These are phyloP conservation scores for Leucocoprinus leucothites DNA, from an alignment of 768 basidiomycete species.

Conservation along the genomic window DNA sequence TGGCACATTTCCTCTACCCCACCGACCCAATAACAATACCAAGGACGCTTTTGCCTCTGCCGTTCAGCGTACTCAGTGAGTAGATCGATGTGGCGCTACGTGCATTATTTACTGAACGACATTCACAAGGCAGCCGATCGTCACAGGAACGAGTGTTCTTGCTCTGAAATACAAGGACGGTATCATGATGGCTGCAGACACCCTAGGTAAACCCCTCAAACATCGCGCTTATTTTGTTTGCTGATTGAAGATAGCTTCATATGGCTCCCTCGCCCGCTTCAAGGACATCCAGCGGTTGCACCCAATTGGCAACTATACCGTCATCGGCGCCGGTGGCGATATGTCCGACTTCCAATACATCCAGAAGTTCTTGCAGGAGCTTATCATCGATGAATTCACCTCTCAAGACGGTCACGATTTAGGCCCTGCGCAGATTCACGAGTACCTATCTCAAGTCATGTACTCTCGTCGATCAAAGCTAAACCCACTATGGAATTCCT, in stretches of 20 bases:
- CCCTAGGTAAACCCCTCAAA: slow-evolving; percentile 62
- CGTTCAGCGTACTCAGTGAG: slow-evolving; percentile 81
- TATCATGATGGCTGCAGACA: slow-evolving; percentile 98
- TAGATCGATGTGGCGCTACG: neutral
- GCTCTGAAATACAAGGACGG: slow-evolving; percentile 95
- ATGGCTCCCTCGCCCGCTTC: slow-evolving; percentile 96
- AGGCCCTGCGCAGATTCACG: slow-evolving; percentile 88
- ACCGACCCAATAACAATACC: slow-evolving; percentile 45
- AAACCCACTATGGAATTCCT: slow-evolving; percentile 92
- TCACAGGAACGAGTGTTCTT: slow-evolving; percentile 95
- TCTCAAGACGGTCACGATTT: slow-evolving; percentile 81
- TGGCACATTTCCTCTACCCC: slow-evolving; percentile 73
- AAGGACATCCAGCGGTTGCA: slow-evolving; percentile 90
- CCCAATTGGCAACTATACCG: slow-evolving; percentile 76
- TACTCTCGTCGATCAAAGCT: slow-evolving; percentile 85
- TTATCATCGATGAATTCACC: slow-evolving; percentile 76
- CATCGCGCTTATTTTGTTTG: neutral
- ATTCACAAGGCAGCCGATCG: slow-evolving; percentile 77
- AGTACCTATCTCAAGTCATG: slow-evolving; percentile 88
- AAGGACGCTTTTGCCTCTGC: slow-evolving; percentile 61
- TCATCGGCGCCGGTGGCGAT: slow-evolving; percentile 92
- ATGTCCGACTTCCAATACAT: slow-evolving; percentile 98
- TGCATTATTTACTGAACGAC: neutral
- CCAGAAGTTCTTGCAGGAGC: slow-evolving; percentile 72
- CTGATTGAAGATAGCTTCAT: slow-evolving; percentile 61